Evolutionary conservation across 257 asterid genomes (phyloP), one percentile per base, ranked within the genome.

Genomic region (Nicotiana benthamiana): DNA sequence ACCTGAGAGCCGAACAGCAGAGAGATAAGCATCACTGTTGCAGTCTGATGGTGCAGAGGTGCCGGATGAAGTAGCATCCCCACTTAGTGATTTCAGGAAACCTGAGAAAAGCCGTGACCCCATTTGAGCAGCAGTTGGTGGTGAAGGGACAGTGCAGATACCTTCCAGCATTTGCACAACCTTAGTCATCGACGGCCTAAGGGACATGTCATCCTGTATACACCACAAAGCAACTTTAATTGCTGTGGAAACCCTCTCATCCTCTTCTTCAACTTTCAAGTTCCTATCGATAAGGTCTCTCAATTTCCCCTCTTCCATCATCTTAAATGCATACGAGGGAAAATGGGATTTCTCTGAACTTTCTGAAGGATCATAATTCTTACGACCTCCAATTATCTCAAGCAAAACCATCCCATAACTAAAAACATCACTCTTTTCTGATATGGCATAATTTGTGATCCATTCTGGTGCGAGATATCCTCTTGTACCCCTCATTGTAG

Each of bases 111-210:
- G 89, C 20, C 92, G 84, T 0, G 97, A 86, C 0, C 97, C 99
- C 1, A 91, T 56, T 46, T 88, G 97, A 32, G 89, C 81, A 17
- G 93, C 81, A 12, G 88, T 83, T 5, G 99, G 99, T 9, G 98
- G 99, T 48, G 81, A 85, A 10, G 93, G 92, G 72, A 91, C 98
- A 3, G 90, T 89, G 80, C 90, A 85, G 17, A 95, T 84, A 63
- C 98, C 97, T 87, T 96, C 99, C 0, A 96, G 97, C 98, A 96
- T 96, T 82, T 94, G 99, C 66, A 92, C 98, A 9, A 94, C 97
- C 87, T 90, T 93, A 1, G 91, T 84, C 99, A 95, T 95, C 5
- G 99, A 86, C 46, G 99, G 99, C 52, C 99, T 81, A 3, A 91
- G 87, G 74, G 59, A 51, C 99, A 92, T 92, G 59, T 95, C 98